Evolutionary conservation across 192 early-diverging fungal species (phyloP).

Genomic region (Coemansia sp.): DNA sequence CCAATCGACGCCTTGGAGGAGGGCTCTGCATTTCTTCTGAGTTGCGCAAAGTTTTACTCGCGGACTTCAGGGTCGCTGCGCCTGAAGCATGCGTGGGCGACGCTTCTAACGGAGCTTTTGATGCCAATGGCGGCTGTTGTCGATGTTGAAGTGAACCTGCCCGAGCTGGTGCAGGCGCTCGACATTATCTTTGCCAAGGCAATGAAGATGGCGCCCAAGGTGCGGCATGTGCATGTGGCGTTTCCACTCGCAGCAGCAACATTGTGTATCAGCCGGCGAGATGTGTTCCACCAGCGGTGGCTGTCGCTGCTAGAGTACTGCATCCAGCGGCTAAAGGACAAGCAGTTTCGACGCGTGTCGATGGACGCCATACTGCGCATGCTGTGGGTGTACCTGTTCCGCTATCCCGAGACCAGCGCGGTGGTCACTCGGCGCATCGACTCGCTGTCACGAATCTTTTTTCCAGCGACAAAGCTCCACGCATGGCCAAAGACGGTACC

Average conservation of each 20-base stretch:
- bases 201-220: constrained; percentile 85
- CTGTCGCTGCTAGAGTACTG: constrained; percentile 63
- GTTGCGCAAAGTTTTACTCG: constrained; percentile 82
- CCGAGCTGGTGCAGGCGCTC: constrained; percentile 87
- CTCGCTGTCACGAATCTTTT: constrained; percentile 50
- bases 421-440: constrained; percentile 50
- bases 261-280: constrained; percentile 85
- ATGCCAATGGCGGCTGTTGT: constrained; percentile 89
- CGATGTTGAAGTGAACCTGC: constrained; percentile 91
- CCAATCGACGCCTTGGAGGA: constrained; percentile 92
- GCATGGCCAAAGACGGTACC: constrained; percentile 56
- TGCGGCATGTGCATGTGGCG: constrained; percentile 71
- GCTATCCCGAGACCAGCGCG: constrained; percentile 69
- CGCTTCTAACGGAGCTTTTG: constrained; percentile 86
- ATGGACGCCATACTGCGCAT: constrained; percentile 77
- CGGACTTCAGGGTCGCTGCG: constrained; percentile 71
- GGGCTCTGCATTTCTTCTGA: constrained; percentile 89
- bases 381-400: constrained; percentile 92
- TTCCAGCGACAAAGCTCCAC: constrained; percentile 51
- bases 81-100: constrained; percentile 89
- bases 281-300: constrained; percentile 85
- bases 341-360: constrained; percentile 66
- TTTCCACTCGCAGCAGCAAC: constrained; percentile 84
- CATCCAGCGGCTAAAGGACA: constrained; percentile 74
- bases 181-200: constrained; percentile 89